phyloP scores from a whole-genome alignment of 2,329 filamentous ascomycete species.

The Epichloe brachyelytri region DNA sequence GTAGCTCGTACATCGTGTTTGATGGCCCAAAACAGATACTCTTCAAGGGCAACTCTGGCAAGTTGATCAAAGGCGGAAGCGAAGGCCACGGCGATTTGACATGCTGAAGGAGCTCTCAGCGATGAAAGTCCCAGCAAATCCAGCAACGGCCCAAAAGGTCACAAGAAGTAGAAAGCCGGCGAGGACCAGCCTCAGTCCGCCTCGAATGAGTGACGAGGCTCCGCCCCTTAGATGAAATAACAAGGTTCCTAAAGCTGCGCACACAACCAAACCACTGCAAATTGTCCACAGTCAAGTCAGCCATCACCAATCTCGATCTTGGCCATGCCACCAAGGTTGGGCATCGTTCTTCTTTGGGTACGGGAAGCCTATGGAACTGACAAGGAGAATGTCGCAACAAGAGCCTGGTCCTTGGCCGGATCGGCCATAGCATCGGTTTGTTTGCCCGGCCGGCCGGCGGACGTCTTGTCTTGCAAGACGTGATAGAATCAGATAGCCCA shows the following conservation, averaged over 20 bases:
- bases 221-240: constrained; percentile 34
- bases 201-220: constrained; percentile 36
- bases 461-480: constrained; percentile 13
- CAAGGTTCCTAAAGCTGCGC: constrained; percentile 34
- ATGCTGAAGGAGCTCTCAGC: constrained; percentile 30
- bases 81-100: constrained; percentile 39
- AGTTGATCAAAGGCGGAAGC: constrained; percentile 44
- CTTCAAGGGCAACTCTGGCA: constrained; percentile 38
- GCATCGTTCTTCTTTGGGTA: neutral
- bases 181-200: constrained; percentile 53
- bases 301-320: neutral
- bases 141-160: constrained; percentile 39
- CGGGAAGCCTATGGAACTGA: constrained; percentile 21
- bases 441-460: constrained; percentile 8
- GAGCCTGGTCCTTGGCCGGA: constrained; percentile 31
- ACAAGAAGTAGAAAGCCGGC: constrained; percentile 37
- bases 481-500: constrained; percentile 26
- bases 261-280: constrained; percentile 36
- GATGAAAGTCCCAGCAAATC: constrained; percentile 38
- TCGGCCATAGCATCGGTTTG: constrained; percentile 28
- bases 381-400: constrained; percentile 43
- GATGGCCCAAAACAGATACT: constrained; percentile 40
- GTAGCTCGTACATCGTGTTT: constrained; percentile 26
- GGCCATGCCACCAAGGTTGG: neutral
- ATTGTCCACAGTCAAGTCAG: neutral